Conservation (phyloP, 2,329 filamentous ascomycete species). For the Fusarium sp. region DNA sequence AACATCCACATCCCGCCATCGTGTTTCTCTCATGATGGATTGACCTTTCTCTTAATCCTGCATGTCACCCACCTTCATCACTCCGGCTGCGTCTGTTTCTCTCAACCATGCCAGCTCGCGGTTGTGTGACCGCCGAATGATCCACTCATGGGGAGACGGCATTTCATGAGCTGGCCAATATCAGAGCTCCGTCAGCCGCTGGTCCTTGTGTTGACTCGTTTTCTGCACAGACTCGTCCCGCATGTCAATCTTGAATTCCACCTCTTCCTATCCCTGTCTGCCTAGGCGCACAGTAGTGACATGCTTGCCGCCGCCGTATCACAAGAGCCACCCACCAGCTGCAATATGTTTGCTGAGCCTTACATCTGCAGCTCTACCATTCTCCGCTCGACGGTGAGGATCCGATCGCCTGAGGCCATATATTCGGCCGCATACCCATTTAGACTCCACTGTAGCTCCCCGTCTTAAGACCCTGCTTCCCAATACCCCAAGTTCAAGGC, state of each 20-base stretch:
- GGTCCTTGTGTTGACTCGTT: slow-evolving; percentile 39
- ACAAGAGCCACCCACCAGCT: slow-evolving; percentile 32
- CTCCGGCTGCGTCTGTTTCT: slow-evolving; percentile 33
- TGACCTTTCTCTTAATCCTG: slow-evolving; percentile 23
- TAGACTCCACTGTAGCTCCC: slow-evolving; percentile 35
- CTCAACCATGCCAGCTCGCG: slow-evolving; percentile 32
- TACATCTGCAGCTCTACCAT: slow-evolving; percentile 22
- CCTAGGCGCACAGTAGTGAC: slow-evolving; percentile 21
- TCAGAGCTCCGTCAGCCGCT: slow-evolving; percentile 59
- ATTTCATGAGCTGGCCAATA: slow-evolving; percentile 58
- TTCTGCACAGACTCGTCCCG: slow-evolving; percentile 36
- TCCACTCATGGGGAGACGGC: slow-evolving; percentile 37
- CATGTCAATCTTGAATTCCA: slow-evolving; percentile 44
- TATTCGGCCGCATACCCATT: slow-evolving; percentile 37
- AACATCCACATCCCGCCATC: slow-evolving; percentile 28
- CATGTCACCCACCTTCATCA: slow-evolving; percentile 40
- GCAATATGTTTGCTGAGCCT: slow-evolving; percentile 27
- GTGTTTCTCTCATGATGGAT: slow-evolving; percentile 15
- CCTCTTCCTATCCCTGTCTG: slow-evolving; percentile 24
- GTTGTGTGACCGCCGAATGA: slow-evolving; percentile 40
- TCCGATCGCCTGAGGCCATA: slow-evolving; percentile 39
- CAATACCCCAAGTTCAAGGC: slow-evolving; percentile 11
- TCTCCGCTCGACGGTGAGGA: slow-evolving; percentile 31
- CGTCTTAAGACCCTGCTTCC: slow-evolving; percentile 37
- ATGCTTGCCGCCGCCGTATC: slow-evolving; percentile 37